Conservation (phyloP, 164 flowering plant species). For the Umbellularia californica region DNA sequence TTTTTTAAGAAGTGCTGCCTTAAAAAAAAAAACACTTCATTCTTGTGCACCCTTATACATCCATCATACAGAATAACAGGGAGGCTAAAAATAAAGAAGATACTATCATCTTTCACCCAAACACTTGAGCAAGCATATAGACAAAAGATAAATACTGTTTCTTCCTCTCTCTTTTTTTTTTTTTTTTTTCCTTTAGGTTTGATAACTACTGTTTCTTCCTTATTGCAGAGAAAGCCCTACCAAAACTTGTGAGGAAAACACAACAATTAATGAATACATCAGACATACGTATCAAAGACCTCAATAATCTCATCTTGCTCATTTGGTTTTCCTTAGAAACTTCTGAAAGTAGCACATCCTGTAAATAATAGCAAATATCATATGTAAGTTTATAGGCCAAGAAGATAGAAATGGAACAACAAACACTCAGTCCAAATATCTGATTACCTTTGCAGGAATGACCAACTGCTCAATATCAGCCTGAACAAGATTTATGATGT, state of each 20-base stretch:
- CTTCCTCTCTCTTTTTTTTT: neutral
- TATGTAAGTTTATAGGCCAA: neutral
- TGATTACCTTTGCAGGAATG: slow-evolving; percentile 22
- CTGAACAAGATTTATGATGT: slow-evolving; percentile 25
- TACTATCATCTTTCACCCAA: neutral
- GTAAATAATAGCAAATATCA: slow-evolving; percentile 3
- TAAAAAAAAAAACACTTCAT: no score
- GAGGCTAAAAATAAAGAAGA: neutral
- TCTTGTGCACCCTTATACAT: no score
- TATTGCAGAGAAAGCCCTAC: neutral
- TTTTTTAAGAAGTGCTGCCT: no score
- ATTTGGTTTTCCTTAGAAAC: slow-evolving; percentile 20
- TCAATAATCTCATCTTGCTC: slow-evolving; percentile 23
- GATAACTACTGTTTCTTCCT: neutral
- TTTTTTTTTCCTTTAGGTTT: no score
- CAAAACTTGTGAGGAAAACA: neutral
- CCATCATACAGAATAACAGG: neutral
- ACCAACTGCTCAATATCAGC: slow-evolving; percentile 21
- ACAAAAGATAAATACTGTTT: neutral
- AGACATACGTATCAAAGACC: slow-evolving; percentile 24
- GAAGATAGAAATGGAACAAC: neutral
- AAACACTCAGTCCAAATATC: neutral
- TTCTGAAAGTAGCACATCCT: slow-evolving; percentile 20
- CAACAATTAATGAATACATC: neutral
- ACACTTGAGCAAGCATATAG: neutral